Evolutionary conservation across 768 basidiomycete genomes (phyloP), one percentile per base, ranked within the genome.

Genomic region (Pulveroboletus sp.): DNA sequence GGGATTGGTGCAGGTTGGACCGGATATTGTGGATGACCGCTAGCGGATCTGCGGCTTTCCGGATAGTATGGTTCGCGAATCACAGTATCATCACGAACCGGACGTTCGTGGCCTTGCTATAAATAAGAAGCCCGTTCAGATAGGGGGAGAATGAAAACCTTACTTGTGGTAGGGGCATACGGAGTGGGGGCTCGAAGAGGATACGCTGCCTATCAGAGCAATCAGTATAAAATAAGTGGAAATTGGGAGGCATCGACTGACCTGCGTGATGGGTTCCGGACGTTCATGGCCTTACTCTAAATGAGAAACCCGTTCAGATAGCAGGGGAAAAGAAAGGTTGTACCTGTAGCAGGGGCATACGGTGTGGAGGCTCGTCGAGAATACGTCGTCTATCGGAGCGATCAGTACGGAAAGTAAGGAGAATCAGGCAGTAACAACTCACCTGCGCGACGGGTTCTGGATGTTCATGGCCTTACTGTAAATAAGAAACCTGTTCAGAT

Each of bases 41-140:
- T 54, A n/a, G 45, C 1, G 9, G 57, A 49, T 27, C 38, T n/a
- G 37, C 61, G 65, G 30, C 68, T 59, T 3, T 64, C 56, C 1
- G 40, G 51, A 58, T 83, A 82, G 63, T 84, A 82, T 2, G 73
- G 60, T 32, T 82, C 79, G 28, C 65, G 62, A 33, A 72, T 47
- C 17, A 72, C 74, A 37, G 75, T 57, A 53, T 83, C 79, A 49
- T 85, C 83, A 61, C 81, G 83, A 21, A 76, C 77, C 80, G 47
- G 37, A 52, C 39, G 18, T 46, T 28, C 2, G 43, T 17, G 37
- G 27, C 26, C 18, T 54, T 37, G 21, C 21, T 21, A 21, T 21
- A 21, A 21, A 21, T 21, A 21, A 43, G 48, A 47, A 43, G 41
- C 24, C 40, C 18, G 26, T 39, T 39, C 35, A 47, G 44, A 41